phyloP scores from a whole-genome alignment of 768 basidiomycete genomes.

The Porpolomopsis calyptriformis region DNA sequence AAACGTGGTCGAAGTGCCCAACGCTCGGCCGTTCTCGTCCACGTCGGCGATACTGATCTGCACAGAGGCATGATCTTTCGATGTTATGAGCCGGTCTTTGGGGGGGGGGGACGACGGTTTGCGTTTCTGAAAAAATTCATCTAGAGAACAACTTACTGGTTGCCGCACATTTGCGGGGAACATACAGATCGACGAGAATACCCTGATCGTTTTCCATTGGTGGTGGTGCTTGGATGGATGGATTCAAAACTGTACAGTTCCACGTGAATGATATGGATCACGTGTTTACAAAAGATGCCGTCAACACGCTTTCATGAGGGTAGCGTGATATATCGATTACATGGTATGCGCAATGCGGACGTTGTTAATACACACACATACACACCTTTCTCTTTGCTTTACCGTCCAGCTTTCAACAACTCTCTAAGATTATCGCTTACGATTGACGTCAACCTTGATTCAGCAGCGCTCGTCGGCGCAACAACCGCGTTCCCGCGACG shows the following conservation, averaged over 20 bases:
- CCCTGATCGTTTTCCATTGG: constrained; percentile 95
- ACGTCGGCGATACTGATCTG: constrained; percentile 94
- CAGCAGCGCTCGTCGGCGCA: constrained; percentile 19
- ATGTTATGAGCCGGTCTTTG: constrained; percentile 98
- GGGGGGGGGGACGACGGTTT: constrained; percentile 3
- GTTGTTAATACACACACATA: too few species aligned
- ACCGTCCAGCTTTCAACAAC: constrained; percentile 33
- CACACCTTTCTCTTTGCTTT: too few species aligned
- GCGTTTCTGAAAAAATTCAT: background rate
- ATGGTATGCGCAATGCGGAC: too few species aligned
- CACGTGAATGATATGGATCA: background rate
- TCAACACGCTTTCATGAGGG: background rate
- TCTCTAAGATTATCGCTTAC: constrained; percentile 57
- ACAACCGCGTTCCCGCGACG: constrained; percentile 7
- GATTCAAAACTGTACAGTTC: constrained; percentile 2
- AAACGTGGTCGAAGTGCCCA: constrained; percentile 76
- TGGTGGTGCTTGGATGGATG: background rate
- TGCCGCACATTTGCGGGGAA: constrained; percentile 98
- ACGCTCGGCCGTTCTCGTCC: constrained; percentile 75
- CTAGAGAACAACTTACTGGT: constrained; percentile 60
- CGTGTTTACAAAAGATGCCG: background rate
- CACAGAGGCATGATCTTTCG: constrained; percentile 98
- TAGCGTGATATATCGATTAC: too few species aligned
- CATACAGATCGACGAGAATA: constrained; percentile 99
- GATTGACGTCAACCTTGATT: constrained; percentile 24